Percentiles rank a stretch among this genome's conserved stretches.
Conservation (phyloP, 495 filamentous ascomycete species). For the Aspergillus sclerotiicarbonarius region DNA sequence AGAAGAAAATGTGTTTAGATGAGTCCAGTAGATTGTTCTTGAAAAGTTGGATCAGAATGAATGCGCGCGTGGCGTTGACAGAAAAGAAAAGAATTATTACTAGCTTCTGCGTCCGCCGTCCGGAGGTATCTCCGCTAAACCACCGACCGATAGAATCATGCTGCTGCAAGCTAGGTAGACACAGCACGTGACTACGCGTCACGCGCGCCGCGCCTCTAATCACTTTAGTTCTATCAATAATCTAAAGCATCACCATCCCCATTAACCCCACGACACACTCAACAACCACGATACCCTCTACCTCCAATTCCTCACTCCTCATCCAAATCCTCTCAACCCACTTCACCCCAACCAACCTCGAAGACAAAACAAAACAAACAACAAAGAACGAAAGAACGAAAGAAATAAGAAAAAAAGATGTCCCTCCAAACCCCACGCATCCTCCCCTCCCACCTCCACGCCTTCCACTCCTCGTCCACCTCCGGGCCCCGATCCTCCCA, state of each 20-base stretch:
- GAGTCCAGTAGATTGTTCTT: too few relatives aligned
- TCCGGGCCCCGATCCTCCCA: conserved; percentile 43
- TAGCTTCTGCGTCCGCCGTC: not conserved
- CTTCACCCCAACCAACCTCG: not conserved
- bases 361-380: not conserved
- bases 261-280: conserved; percentile 2
- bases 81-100: not conserved
- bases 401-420: conserved; percentile 29
- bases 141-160: not conserved
- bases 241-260: not conserved
- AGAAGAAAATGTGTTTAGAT: not conserved
- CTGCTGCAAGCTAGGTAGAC: too few relatives aligned
- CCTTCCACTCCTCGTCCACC: conserved; percentile 51
- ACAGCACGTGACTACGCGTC: conserved; percentile 31
- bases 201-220: conserved; percentile 24
- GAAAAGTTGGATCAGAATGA: not conserved
- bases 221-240: too few relatives aligned
- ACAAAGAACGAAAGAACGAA: conserved; percentile 17
- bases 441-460: conserved; percentile 63
- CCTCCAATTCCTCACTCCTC: not conserved
- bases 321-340: not conserved
- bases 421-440: conserved; percentile 66
- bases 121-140: not conserved
- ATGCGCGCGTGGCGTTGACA: not conserved
- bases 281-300: not conserved